Conservation (phyloP, 2,329 filamentous ascomycete genomes). For the Paecilomyces sp. region DNA sequence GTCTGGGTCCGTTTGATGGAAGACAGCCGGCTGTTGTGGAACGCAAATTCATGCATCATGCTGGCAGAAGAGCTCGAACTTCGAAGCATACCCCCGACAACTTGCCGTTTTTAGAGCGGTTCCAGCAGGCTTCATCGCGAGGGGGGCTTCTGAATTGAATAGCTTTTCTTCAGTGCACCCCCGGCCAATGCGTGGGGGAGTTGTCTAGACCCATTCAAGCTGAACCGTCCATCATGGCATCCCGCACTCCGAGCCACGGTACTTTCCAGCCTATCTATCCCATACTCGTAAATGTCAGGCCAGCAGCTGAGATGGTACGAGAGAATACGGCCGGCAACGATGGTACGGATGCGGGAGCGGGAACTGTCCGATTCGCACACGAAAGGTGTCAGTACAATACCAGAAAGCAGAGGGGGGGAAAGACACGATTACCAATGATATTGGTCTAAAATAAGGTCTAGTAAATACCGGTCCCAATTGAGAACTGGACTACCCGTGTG, state of each 20-base stretch:
- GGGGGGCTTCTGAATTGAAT: neutral
- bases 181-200: neutral
- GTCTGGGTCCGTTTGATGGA: neutral
- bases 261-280: neutral
- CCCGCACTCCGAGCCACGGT: neutral
- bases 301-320: neutral
- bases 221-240: neutral
- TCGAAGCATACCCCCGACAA: no score
- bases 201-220: neutral
- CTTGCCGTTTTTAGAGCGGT: neutral
- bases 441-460: neutral
- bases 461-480: neutral
- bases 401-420: neutral
- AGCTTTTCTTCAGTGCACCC: neutral
- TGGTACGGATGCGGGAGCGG: neutral
- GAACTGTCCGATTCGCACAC: neutral
- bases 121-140: neutral
- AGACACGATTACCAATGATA: neutral
- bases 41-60: neutral
- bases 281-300: neutral
- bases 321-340: neutral
- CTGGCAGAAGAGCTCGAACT: neutral
- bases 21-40: neutral
- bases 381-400: neutral
- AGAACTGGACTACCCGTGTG: neutral